Percentiles rank a stretch among this genome's conserved stretches.
Conservation (phyloP, 2,329 filamentous ascomycete genomes). For the Cryphonectria japonica region DNA sequence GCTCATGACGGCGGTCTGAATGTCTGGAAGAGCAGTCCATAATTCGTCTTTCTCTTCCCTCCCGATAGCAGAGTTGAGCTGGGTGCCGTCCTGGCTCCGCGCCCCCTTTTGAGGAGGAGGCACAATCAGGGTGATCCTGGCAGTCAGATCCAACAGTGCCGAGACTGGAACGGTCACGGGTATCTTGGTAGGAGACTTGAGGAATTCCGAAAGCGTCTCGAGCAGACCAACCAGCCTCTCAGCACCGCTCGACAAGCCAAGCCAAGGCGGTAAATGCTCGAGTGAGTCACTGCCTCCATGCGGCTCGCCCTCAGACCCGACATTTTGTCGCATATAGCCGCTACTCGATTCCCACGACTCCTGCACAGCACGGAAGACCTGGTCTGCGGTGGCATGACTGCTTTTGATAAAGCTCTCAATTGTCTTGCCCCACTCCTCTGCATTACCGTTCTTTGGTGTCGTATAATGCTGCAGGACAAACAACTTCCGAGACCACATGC, state of each 20-base stretch:
- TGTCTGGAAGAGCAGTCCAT: conserved; percentile 71
- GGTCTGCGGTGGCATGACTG: conserved; percentile 73
- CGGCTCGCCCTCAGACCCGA: conserved; percentile 52
- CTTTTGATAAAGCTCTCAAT: conserved; percentile 64
- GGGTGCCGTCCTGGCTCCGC: conserved; percentile 54
- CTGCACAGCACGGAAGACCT: conserved; percentile 75
- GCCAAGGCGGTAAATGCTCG: conserved; percentile 70
- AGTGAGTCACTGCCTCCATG: conserved; percentile 49
- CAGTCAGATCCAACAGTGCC: conserved; percentile 68
- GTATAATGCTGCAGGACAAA: conserved; percentile 76
- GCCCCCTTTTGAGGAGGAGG: conserved; percentile 51
- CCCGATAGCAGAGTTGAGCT: conserved; percentile 72
- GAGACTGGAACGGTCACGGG: conserved; percentile 70
- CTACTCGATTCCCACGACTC: conserved; percentile 79
- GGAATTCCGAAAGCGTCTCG: conserved; percentile 63
- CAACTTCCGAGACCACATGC: conserved; percentile 64
- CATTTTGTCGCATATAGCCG: conserved; percentile 48
- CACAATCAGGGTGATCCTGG: conserved; percentile 70
- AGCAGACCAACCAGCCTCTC: conserved; percentile 72
- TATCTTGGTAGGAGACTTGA: conserved; percentile 66
- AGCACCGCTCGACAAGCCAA: conserved; percentile 72
- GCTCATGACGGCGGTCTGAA: conserved; percentile 73
- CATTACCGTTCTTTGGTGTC: conserved; percentile 76
- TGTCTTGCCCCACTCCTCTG: conserved; percentile 77
- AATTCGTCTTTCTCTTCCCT: conserved; percentile 82